Evolutionary conservation across 345 rosid genomes (phyloP), one percentile per base, ranked within the genome.

Genomic region (Hevea brasiliensis): DNA sequence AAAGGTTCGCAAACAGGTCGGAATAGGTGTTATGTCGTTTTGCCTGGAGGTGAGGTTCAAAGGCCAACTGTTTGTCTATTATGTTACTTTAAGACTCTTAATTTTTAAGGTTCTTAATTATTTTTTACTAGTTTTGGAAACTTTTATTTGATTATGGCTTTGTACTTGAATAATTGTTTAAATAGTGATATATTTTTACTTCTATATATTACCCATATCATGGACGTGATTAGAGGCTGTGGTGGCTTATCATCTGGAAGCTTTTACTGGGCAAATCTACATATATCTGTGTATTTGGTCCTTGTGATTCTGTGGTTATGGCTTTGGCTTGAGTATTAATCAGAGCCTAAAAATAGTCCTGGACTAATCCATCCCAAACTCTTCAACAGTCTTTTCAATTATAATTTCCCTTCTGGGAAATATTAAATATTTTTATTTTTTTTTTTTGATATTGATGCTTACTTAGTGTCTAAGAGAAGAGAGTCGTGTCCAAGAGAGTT

Each of bases 1-100:
- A 79, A 65, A 79, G 82, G 79, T 79, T 79, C 9, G 79, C 82
- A 0, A 71, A 51, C 32, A 54, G 82, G 76, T 79, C 82, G 4
- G 82, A 75, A n/a, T 79, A 54, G 56, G 47, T 26, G 61, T 14
- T 26, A 42, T 21, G 8, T 12, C 0, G 48, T 4, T 56, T 53
- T 11, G 32, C 8, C 32, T 21, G 44, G n/a, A 66, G 72, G 76
- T 65, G 58, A 63, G 68, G 48, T 54, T 69, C 40, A 55, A 53
- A 64, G 23, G n/a, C 20, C 26, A 4, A 1, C 37, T 32, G 37
- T 32, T 8, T 67, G 35, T 15, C 23, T 59, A 17, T n/a, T 6
- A 18, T 56, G 62, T 17, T 50, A 29, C 21, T 67, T 67, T 13
- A 15, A 51, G 37, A 50, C 26, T 47, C 23, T 67, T 67, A 26